These are phyloP conservation scores for Cupressus sempervirens DNA, from an alignment of 75 land plant species.

Conservation along the genomic window DNA sequence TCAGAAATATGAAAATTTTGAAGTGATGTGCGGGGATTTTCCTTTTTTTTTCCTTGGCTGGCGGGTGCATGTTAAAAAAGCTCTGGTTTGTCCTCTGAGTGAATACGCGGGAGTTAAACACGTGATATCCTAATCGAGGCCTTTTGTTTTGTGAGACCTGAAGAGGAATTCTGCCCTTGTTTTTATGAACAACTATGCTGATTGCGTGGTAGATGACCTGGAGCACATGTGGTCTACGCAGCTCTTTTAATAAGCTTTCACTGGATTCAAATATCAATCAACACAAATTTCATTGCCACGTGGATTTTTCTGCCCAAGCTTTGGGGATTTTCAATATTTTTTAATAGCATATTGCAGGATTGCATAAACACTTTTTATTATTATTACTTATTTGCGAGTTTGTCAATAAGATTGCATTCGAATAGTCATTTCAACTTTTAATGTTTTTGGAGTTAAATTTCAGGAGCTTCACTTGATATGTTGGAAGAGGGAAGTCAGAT, in stretches of 20 bases:
- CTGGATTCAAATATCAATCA: neutral
- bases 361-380: too few species aligned
- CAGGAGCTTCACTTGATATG: too few species aligned
- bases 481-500: too few species aligned
- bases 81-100: conserved; percentile 8
- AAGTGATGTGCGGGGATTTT: neutral
- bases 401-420: too few species aligned
- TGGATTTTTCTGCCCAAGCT: neutral
- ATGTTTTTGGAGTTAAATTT: too few species aligned
- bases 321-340: too few species aligned
- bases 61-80: neutral
- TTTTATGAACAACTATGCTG: neutral
- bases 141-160: neutral
- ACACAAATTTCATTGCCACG: neutral
- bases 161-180: conserved; percentile 4
- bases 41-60: neutral
- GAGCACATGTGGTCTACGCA: neutral
- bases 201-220: neutral
- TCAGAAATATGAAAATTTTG: neutral
- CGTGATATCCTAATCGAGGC: neutral
- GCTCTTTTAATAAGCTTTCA: neutral
- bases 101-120: conserved; percentile 7
- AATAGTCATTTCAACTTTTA: too few species aligned
- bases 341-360: too few species aligned
- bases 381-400: too few species aligned